Evolutionary conservation across 176 grass and related monocot species (phyloP).

Genomic region (Phoenix dactylifera): DNA sequence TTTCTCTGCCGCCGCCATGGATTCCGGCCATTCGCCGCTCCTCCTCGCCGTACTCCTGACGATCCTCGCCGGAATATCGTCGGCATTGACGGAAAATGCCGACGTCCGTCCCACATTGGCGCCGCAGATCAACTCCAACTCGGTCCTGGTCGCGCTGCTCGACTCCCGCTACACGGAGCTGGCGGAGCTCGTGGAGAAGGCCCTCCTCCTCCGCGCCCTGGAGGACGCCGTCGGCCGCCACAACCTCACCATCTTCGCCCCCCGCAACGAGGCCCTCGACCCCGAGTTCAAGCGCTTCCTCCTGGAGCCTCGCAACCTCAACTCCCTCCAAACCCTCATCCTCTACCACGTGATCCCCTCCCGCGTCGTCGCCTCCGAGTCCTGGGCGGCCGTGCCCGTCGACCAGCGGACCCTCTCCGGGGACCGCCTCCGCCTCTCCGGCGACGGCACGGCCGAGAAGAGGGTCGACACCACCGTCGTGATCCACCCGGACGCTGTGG

Average conservation of each 20-base stretch:
- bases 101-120: no score
- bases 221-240: slow-evolving; percentile 45
- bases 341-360: slow-evolving; percentile 65
- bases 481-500: slow-evolving; percentile 28
- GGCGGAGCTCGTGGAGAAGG: slow-evolving; percentile 77
- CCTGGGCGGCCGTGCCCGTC: background rate
- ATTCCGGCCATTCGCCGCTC: no score
- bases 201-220: slow-evolving; percentile 46
- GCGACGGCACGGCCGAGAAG: background rate
- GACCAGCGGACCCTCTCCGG: slow-evolving; percentile 40
- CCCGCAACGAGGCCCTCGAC: slow-evolving; percentile 62
- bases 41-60: no score
- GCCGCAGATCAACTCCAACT: slow-evolving; percentile 61
- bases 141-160: slow-evolving; percentile 58
- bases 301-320: slow-evolving; percentile 69
- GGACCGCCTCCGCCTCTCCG: slow-evolving; percentile 31
- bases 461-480: slow-evolving; percentile 28
- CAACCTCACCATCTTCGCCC: slow-evolving; percentile 77
- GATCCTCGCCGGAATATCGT: no score
- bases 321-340: slow-evolving; percentile 40
- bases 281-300: slow-evolving; percentile 84
- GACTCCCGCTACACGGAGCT: slow-evolving; percentile 80
- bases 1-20: no score
- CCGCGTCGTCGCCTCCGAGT: slow-evolving; percentile 9
- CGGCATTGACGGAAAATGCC: no score